Percentiles rank a stretch among this genome's conserved stretches.
These are phyloP conservation scores for Boletus barrowsii DNA, from an alignment of 768 basidiomycete genomes.

Conservation along the genomic window DNA sequence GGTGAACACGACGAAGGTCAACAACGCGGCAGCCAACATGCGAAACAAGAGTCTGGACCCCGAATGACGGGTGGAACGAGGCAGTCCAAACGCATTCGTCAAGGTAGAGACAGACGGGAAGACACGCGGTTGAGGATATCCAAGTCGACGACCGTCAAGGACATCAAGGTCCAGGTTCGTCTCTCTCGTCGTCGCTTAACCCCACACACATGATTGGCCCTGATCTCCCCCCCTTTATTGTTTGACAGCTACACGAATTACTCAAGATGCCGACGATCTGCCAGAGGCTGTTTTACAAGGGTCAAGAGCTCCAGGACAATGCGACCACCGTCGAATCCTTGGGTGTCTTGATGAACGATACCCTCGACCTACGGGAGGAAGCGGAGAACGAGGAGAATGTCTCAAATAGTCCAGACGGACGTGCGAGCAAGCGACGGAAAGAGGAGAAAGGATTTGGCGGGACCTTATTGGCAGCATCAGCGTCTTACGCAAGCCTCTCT, in stretches of 20 bases:
- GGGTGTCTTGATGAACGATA: conserved; percentile 58
- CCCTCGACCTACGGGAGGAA: conserved; percentile 63
- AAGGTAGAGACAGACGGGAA: conserved; percentile 49
- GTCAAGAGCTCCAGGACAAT: conserved; percentile 64
- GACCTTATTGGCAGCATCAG: conserved; percentile 56
- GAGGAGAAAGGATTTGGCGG: conserved; percentile 72
- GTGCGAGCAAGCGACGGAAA: conserved; percentile 39
- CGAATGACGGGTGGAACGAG: conserved; percentile 44
- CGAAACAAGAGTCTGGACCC: conserved; percentile 35
- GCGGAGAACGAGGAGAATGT: conserved; percentile 56
- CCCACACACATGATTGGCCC: background rate
- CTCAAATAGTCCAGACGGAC: conserved; percentile 47
- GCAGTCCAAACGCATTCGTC: conserved; percentile 70
- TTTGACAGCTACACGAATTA: conserved; percentile 54
- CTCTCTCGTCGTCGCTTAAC: background rate
- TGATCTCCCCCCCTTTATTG: background rate
- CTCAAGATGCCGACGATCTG: conserved; percentile 71
- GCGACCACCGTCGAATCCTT: conserved; percentile 48
- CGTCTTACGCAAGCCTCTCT: conserved; percentile 27
- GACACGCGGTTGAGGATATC: conserved; percentile 51
- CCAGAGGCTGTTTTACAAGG: conserved; percentile 65
- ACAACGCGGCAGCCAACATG: conserved; percentile 25
- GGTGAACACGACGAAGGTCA: conserved; percentile 24
- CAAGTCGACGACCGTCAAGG: conserved; percentile 70
- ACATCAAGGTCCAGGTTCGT: conserved; percentile 71